Evolutionary conservation across 139 green algal species (phyloP).

Genomic region (Chlamydomonas applanata): DNA sequence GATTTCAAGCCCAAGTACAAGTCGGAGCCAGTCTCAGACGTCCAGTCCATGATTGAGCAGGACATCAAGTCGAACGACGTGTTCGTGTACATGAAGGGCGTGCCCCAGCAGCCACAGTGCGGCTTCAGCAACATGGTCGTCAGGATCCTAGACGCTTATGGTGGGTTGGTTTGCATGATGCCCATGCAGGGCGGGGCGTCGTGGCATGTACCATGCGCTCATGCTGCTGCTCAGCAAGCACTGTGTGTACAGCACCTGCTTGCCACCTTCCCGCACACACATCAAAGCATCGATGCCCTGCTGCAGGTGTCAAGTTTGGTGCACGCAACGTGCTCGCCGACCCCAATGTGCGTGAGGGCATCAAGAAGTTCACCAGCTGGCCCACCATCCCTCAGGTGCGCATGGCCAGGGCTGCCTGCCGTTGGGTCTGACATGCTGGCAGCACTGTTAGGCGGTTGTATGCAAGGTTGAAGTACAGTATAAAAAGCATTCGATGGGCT

Average conservation of each 20-base stretch:
- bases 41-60: conserved; percentile 56
- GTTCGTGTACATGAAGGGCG: conserved; percentile 97
- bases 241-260: too few species aligned
- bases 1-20: conserved; percentile 89
- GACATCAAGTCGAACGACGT: conserved; percentile 78
- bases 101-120: conserved; percentile 77
- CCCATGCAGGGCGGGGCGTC: neutral
- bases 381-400: conserved; percentile 91
- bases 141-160: conserved; percentile 83
- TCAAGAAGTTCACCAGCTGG: conserved; percentile 94
- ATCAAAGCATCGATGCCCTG: too few species aligned
- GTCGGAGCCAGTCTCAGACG: conserved; percentile 24
- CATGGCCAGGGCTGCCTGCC: neutral
- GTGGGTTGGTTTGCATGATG: conserved; percentile 42
- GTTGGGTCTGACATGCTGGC: too few species aligned
- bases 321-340: conserved; percentile 88
- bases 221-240: too few species aligned
- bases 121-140: conserved; percentile 92
- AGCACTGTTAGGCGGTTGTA: neutral
- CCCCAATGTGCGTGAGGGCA: conserved; percentile 77
- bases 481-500: too few species aligned
- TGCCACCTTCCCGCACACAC: neutral
- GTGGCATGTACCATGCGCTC: too few species aligned
- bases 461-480: neutral
- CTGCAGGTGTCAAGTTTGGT: conserved; percentile 75